Percentiles rank a stretch among this genome's conserved stretches.
These are phyloP conservation scores for Penicillium silybi DNA, from an alignment of 495 filamentous ascomycete species.

Conservation along the genomic window DNA sequence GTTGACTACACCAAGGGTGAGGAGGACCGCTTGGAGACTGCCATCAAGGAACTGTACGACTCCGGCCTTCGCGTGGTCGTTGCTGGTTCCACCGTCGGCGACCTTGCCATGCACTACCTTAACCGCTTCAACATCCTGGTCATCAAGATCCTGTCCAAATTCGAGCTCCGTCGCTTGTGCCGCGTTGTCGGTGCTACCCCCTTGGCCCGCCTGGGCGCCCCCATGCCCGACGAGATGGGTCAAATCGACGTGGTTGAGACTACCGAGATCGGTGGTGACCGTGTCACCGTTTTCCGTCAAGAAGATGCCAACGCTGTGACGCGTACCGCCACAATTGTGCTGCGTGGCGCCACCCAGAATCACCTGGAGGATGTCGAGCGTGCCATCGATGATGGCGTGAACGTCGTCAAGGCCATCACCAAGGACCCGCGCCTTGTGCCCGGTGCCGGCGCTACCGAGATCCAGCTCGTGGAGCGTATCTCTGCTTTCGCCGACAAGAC, in stretches of 20 bases:
- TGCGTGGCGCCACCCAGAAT: slow-evolving; percentile 95
- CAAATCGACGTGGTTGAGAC: slow-evolving; percentile 94
- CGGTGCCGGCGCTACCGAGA: slow-evolving; percentile 92
- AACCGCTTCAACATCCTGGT: slow-evolving; percentile 94
- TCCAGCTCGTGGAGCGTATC: slow-evolving; percentile 91
- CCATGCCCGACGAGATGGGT: slow-evolving; percentile 99
- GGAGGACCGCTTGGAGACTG: slow-evolving; percentile 81
- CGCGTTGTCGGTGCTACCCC: slow-evolving; percentile 95
- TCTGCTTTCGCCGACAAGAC: slow-evolving; percentile 85
- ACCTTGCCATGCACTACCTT: slow-evolving; percentile 95
- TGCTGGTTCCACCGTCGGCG: slow-evolving; percentile 86
- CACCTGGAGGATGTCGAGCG: slow-evolving; percentile 96
- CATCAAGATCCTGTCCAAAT: slow-evolving; percentile 98
- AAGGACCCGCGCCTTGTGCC: slow-evolving; percentile 87
- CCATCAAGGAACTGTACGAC: slow-evolving; percentile 93
- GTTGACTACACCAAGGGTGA: slow-evolving; percentile 97
- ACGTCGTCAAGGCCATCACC: slow-evolving; percentile 97
- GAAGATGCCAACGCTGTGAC: slow-evolving; percentile 88
- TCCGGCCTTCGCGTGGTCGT: slow-evolving; percentile 89
- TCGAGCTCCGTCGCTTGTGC: slow-evolving; percentile 89
- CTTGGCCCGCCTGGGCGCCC: slow-evolving; percentile 89
- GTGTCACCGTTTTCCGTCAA: slow-evolving; percentile 97
- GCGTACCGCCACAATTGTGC: slow-evolving; percentile 88
- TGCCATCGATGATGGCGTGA: slow-evolving; percentile 97
- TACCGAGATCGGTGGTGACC: slow-evolving; percentile 95